These are phyloP conservation scores for Fusarium sp. DNA, from an alignment of 2,329 filamentous ascomycete species.

Conservation along the genomic window DNA sequence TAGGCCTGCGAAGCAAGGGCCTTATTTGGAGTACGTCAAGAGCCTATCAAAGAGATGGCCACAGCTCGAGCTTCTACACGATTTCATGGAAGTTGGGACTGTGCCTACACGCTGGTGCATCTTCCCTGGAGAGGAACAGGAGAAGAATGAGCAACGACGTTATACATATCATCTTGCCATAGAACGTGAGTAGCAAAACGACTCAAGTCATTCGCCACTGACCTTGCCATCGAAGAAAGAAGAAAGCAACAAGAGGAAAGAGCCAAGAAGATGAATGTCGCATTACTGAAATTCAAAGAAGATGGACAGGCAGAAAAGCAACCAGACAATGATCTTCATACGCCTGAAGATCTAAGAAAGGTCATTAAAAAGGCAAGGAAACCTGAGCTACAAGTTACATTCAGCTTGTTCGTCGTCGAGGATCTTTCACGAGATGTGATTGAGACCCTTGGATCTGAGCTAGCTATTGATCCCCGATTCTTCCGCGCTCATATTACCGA, in stretches of 20 bases:
- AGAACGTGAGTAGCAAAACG: accelerated
- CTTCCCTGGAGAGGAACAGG: not conserved
- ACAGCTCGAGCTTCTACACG: not conserved
- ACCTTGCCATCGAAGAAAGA: accelerated
- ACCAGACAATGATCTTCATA: accelerated
- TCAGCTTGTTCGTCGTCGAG: not conserved
- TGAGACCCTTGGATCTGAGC: not conserved
- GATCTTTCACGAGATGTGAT: not conserved
- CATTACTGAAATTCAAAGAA: accelerated
- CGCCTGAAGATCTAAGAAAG: accelerated
- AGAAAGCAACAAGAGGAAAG: not conserved
- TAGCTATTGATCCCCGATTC: not conserved
- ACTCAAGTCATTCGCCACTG: accelerated
- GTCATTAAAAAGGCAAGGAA: accelerated
- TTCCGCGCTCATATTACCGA: not conserved
- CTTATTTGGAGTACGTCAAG: not conserved
- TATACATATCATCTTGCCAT: not conserved
- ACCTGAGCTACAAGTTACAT: accelerated
- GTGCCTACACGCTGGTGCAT: not conserved
- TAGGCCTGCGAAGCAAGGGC: not conserved
- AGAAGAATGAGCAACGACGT: not conserved
- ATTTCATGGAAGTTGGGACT: not conserved
- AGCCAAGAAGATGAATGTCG: not conserved
- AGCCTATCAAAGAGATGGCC: not conserved
- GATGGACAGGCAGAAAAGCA: not conserved